Evolutionary conservation across 768 basidiomycete species (phyloP).

Genomic region (Sporobolomyces phaffii): DNA sequence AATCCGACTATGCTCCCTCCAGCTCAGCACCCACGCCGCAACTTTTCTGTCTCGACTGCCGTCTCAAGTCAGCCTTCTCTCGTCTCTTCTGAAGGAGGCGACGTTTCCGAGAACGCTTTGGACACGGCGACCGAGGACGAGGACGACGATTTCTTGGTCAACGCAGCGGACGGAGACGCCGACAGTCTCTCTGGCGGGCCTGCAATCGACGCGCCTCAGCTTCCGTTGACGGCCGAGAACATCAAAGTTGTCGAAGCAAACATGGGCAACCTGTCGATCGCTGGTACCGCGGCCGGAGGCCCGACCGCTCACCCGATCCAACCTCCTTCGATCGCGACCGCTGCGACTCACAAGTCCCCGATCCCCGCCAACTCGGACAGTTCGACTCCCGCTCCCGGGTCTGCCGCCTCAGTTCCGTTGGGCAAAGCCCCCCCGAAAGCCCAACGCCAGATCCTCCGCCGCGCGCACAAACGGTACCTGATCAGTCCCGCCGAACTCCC

Average conservation of each 20-base stretch:
- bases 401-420: background rate
- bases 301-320: background rate
- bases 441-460: constrained; percentile 66
- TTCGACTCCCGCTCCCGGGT: constrained; percentile 17
- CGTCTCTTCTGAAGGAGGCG: constrained; percentile 15
- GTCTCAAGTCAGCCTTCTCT: constrained; percentile 12
- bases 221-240: constrained; percentile 10
- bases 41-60: constrained; percentile 17
- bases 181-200: constrained; percentile 19
- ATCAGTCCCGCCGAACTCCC: constrained; percentile 66
- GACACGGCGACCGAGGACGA: constrained; percentile 33
- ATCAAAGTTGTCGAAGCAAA: constrained; percentile 12
- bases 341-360: constrained; percentile 10
- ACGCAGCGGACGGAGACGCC: constrained; percentile 4
- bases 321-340: constrained; percentile 8
- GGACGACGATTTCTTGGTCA: constrained; percentile 5
- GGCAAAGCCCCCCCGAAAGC: constrained; percentile 45
- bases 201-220: constrained; percentile 2
- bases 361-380: background rate
- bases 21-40: constrained; percentile 1
- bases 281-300: constrained; percentile 4
- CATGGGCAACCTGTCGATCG: constrained; percentile 4
- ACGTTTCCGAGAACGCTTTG: constrained; percentile 18
- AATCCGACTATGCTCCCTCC: background rate
- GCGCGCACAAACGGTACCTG: constrained; percentile 91